Base-by-base conservation (phyloP, 1,284 basidiomycete genomes). In the Limonomyces culmigenus region DNA sequence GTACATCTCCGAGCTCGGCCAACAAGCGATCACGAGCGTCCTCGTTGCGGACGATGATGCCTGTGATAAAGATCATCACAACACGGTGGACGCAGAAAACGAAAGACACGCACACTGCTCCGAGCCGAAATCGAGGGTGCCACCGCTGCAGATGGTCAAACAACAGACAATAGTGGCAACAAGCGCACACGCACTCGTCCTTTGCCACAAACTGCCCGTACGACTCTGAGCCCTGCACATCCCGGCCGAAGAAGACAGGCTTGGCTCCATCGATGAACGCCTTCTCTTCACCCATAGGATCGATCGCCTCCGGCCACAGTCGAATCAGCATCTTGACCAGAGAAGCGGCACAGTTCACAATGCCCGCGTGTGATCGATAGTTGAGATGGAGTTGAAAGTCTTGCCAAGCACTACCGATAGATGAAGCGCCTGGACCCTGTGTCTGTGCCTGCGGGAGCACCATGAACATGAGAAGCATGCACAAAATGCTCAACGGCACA, bases 281-380 rank as follows among this genome's bases (percentile, higher is more conserved):
- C 34, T 52, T 55, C 47, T 84, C 79, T 6, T 56, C 62, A 2
- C 58, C 56, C 12, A 84, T 59, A 1, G 42, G 43, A 44, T 84
- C 80, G 29, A 84, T 77, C 0, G 75, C 58, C 43, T 74, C 50
- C 0, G 73, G 72, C 71, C 77, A 84, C 37, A 76, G 72, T 12
- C 43, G 45, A 2, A 56, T 65, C 30, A 84, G 69, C 4, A 80
- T 51, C n/a, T 70, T 59, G 6, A 83, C 65, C 4, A 83, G 54
- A 0, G 65, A 67, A 34, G 29, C 59, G 0, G 69, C 74, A 38
- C 68, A 68, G 25, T 66, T 58, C 10, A 71, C 61, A 19, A 76
- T 74, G 2, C 79, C 79, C 0, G 63, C 65, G 44, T 83, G 80
- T 0, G 75, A 80, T 8, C 78, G 66, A 47, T 76, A 79, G 45